Base-by-base conservation (phyloP, 192 early-diverging fungal species). In the Helicostylum pulchrum region DNA sequence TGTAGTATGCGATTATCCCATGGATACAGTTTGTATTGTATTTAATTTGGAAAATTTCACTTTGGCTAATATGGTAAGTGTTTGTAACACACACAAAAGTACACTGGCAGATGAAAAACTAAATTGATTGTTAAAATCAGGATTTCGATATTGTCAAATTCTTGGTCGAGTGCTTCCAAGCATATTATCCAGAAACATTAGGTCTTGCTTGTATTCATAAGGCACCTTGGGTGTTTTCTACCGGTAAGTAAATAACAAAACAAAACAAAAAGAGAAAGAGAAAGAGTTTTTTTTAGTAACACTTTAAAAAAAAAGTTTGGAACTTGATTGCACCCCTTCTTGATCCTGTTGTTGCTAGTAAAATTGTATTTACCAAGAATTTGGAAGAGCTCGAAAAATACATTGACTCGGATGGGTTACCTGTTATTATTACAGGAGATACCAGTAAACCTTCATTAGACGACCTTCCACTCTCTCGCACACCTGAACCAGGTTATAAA, bases 131-230 rank as follows among this genome's bases (percentile, higher is more conserved):
- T 26, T 26, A 26, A 26, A n/a, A 26, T 26, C 2, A 80, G 85
- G 91, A 94, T 76, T 87, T 84, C 65, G 76, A 78, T 7, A 85
- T 87, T 59, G 83, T 92, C 56, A 84, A 86, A 62, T 88, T 94
- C 26, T 84, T 95, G 26, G 70, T 92, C 34, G 71, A 80, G 53
- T 88, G 85, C 67, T 85, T 96, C 65, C 87, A 95, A 74, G 82
- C 85, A 45, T 93, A 92, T 78, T 96, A 95, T 70, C 94, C 94
- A 2, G 94, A 96, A 68, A 87, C 83, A 15, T 81, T 96, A 7
- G 94, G 92, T 30, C 68, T 82, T 11, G 84, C 86, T 30, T 79
- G 94, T 9, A 84, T 96, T 49, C 90, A 95, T 72, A 84, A 87
- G 52, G 92, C 94, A 0, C 92, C 93, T 10, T 95, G 92, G 88